A percentile compares a stretch with the other conserved stretches of the same genome.
These are phyloP conservation scores for Paulownia fortunei DNA, from an alignment of 257 asterid genomes.

Conservation along the genomic window DNA sequence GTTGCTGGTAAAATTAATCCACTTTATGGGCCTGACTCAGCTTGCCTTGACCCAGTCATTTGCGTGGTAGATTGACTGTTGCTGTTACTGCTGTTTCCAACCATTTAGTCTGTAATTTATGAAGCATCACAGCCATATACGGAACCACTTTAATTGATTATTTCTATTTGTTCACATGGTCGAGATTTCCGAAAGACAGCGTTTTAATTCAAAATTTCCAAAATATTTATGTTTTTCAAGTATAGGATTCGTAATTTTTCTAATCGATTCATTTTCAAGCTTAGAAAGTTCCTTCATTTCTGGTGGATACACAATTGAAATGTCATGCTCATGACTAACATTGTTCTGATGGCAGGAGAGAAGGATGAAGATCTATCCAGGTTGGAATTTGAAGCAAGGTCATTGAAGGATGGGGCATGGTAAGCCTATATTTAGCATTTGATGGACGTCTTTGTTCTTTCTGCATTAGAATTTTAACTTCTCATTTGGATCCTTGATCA, in stretches of 20 bases:
- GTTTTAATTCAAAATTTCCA: neutral
- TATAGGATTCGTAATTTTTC: neutral
- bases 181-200: neutral
- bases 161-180: neutral
- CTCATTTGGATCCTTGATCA: neutral
- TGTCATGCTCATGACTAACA: conserved; percentile 21
- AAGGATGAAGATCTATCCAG: conserved; percentile 48
- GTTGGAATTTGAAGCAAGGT: conserved; percentile 85
- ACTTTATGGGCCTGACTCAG: no score
- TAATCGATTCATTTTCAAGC: neutral
- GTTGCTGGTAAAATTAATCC: no score
- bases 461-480: conserved; percentile 10
- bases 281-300: neutral
- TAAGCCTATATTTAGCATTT: conserved; percentile 37
- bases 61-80: neutral
- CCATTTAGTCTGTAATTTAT: neutral
- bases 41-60: no score
- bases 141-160: neutral
- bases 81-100: neutral
- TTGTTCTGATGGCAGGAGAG: conserved; percentile 50
- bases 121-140: neutral
- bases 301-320: neutral
- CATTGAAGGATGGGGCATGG: conserved; percentile 90
- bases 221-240: neutral
- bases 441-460: neutral